These are phyloP conservation scores for Fusarium nematophilum DNA, from an alignment of 2,329 filamentous ascomycete genomes.

Conservation along the genomic window DNA sequence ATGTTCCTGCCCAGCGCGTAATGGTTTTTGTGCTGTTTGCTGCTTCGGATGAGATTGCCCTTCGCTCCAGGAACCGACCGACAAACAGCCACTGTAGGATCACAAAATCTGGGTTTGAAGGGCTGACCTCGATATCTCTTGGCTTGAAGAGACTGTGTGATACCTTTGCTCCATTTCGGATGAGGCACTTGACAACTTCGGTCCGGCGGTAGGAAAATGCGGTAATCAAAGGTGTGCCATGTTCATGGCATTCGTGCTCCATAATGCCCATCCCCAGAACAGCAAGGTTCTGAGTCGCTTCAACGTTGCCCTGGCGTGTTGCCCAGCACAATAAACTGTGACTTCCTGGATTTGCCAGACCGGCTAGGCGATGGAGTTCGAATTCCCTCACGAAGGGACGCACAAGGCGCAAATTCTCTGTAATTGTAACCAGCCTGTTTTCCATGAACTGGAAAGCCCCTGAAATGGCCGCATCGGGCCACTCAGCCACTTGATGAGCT, in stretches of 20 bases:
- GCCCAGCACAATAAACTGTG: slow-evolving; percentile 8
- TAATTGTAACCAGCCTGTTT: background rate
- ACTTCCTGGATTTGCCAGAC: background rate
- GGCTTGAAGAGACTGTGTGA: background rate
- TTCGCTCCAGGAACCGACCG: background rate
- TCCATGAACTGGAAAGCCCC: background rate
- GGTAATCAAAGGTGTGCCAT: slow-evolving; percentile 2
- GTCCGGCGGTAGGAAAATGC: background rate
- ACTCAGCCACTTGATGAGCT: background rate
- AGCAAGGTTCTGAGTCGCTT: background rate
- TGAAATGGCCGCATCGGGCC: background rate
- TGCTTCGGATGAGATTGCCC: background rate
- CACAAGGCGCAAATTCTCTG: background rate
- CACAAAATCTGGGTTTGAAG: background rate
- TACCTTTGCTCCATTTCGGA: background rate
- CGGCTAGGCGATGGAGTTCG: background rate
- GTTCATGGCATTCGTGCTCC: background rate
- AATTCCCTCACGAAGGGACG: background rate
- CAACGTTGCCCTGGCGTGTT: background rate
- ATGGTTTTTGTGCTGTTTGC: background rate
- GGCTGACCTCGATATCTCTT: background rate
- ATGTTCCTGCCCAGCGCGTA: background rate
- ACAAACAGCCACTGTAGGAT: slow-evolving; percentile 2
- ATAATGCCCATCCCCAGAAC: background rate
- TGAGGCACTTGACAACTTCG: background rate